phyloP scores from a whole-genome alignment of 371 early-diverging fungal genomes.

The Blakeslea trispora region DNA sequence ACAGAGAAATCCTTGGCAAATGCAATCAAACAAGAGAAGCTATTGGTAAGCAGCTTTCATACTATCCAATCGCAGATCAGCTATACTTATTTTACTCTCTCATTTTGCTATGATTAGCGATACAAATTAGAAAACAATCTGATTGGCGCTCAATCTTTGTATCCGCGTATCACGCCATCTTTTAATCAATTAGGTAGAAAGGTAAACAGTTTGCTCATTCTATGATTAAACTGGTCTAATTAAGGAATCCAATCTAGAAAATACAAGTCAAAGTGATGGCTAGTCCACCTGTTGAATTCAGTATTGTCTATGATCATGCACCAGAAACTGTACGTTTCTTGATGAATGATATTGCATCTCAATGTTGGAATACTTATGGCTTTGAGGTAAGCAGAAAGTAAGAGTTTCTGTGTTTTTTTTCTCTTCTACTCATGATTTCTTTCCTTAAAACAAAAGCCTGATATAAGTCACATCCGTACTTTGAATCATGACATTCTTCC shows the following conservation, averaged over 20 bases:
- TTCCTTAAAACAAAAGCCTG: slow-evolving; percentile 14
- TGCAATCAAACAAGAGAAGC: slow-evolving; percentile 3
- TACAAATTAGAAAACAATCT: neutral
- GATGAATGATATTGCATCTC: slow-evolving; percentile 21
- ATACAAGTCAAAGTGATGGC: slow-evolving; percentile 3
- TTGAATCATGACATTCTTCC: slow-evolving; percentile 11
- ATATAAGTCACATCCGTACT: slow-evolving; percentile 20
- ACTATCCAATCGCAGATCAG: no score
- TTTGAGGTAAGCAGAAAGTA: slow-evolving; percentile 24
- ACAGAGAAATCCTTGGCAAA: slow-evolving; percentile 2
- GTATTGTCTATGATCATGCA: slow-evolving; percentile 11
- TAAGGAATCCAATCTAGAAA: slow-evolving; percentile 5
- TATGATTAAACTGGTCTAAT: no score
- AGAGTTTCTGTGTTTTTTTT: no score
- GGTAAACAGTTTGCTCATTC: neutral
- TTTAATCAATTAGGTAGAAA: neutral
- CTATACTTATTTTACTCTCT: neutral
- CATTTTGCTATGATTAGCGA: neutral
- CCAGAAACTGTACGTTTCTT: slow-evolving; percentile 18
- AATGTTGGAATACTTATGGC: slow-evolving; percentile 33
- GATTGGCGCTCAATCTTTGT: neutral
- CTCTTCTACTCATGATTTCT: neutral
- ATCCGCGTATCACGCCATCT: slow-evolving; percentile 3
- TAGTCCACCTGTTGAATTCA: slow-evolving; percentile 4
- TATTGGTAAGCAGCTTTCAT: neutral